A percentile compares a stretch with the other conserved stretches of the same genome.
Evolutionary conservation across 192 early-diverging fungal genomes (phyloP).

Genomic region (Bifiguratus adelaidae): DNA sequence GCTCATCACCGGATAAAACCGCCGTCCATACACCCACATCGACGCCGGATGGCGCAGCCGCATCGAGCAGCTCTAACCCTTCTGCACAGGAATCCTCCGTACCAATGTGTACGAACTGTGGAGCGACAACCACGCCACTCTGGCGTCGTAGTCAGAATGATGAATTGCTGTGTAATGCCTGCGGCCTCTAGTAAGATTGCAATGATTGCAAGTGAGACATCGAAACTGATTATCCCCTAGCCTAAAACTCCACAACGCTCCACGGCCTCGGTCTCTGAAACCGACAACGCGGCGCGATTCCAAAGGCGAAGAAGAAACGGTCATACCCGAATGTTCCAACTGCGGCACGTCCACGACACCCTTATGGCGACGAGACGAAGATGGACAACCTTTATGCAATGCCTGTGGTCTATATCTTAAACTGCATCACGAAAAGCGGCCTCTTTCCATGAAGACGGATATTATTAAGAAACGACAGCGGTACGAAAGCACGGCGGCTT

Average conservation of each 20-base stretch:
- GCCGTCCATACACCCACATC: no score
- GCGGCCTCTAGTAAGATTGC: conserved; percentile 77
- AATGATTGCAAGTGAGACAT: neutral
- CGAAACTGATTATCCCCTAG: conserved; percentile 5
- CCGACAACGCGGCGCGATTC: conserved; percentile 48
- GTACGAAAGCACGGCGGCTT: conserved; percentile 37
- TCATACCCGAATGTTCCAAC: conserved; percentile 48
- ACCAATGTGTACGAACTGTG: conserved; percentile 58
- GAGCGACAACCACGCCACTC: conserved; percentile 79
- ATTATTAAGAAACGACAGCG: conserved; percentile 36
- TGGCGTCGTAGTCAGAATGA: conserved; percentile 88
- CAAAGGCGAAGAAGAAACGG: conserved; percentile 22
- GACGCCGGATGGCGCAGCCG: no score
- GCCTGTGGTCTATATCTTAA: conserved; percentile 46
- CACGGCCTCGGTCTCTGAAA: conserved; percentile 71
- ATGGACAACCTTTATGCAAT: conserved; percentile 41
- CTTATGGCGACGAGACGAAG: conserved; percentile 75
- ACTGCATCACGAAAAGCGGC: conserved; percentile 35
- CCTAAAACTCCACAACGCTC: conserved; percentile 74
- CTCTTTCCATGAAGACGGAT: conserved; percentile 40
- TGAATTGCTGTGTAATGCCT: conserved; percentile 91
- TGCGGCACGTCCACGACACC: conserved; percentile 79
- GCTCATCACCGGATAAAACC: no score
- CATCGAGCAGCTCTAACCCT: no score
- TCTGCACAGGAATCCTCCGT: no score